Base-by-base conservation (phyloP, 1,284 basidiomycete species). In the Apiotrichum mycotoxinovorans region DNA sequence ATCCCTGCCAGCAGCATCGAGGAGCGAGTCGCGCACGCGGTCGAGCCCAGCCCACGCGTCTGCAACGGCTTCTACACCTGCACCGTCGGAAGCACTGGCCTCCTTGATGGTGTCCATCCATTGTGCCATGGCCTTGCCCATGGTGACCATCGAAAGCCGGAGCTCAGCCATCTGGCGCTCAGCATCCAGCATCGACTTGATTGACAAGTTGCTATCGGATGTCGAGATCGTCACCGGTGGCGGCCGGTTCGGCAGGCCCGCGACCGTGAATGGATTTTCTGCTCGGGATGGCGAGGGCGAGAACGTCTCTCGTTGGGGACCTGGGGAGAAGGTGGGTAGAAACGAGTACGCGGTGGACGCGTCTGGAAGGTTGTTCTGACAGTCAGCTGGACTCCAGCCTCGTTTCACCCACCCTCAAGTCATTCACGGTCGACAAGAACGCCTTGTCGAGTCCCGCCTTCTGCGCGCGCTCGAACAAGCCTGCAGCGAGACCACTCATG, bases 311-410 rank as follows among this genome's bases (percentile, higher is more conserved):
- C 27, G 26, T 20, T 46, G 43, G 0, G 59, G 62, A 2, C 54
- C 26, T 1, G 73, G 73, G 1, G 72, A 70, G 57, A 75, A 75
- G 52, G 58, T 69, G 9, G 71, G 71, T 3, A 75, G 58, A 54
- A 71, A 76, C 9, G 73, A 70, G 52, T 75, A 76, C 1, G 73
- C 66, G 0, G 71, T 63, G 1, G 65, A 54, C 10, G 70, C 62
- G 63, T 93, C 91, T 2, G 90, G 89, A 20, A 92, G 82, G 72
- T 89, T 92, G 60, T 84, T 85, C 90, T 91, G 65, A 34, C 40
- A 34, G 44, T 48, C 37, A n/a, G 25, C 52, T 20, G 2, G 11
- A 7, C 17, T 26, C 43, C 14, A 25, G 35, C 23, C 15, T 23
- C 17, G 9, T 9, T n/a, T 18, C 12, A 60, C 72, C 57, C 52